phyloP scores from a whole-genome alignment of 768 basidiomycete species.

The Tricholoma terreum region DNA sequence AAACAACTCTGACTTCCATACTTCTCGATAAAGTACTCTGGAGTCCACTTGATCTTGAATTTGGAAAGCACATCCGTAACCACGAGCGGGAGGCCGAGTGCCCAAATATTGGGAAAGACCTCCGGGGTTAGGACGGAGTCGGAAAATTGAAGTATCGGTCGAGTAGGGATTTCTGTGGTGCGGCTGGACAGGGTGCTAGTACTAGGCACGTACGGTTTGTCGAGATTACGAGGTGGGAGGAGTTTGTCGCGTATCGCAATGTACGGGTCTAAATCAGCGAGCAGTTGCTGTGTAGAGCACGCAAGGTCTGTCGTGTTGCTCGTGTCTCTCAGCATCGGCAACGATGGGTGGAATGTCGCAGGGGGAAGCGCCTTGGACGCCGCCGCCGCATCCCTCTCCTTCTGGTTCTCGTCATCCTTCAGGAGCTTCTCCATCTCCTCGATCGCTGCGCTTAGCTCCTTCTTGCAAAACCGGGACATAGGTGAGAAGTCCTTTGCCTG shows the following conservation, averaged over 20 bases:
- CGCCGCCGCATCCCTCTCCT: background rate
- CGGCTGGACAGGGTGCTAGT: slow-evolving; percentile 17
- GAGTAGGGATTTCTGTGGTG: slow-evolving; percentile 38
- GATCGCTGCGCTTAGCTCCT: slow-evolving; percentile 65
- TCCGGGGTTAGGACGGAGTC: slow-evolving; percentile 52
- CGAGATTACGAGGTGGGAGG: slow-evolving; percentile 1
- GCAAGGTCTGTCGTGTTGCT: background rate
- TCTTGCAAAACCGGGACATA: slow-evolving; percentile 69
- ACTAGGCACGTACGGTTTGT: slow-evolving; percentile 10
- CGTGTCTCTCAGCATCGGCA: background rate
- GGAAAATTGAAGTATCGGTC: slow-evolving; percentile 43
- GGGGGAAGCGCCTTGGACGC: background rate
- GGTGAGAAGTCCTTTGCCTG: slow-evolving; percentile 66
- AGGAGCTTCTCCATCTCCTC: slow-evolving; percentile 63
- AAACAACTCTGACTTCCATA: slow-evolving; percentile 63
- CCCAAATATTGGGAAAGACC: slow-evolving; percentile 70
- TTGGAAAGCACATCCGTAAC: slow-evolving; percentile 63
- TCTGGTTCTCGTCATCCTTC: slow-evolving; percentile 3
- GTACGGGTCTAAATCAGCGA: background rate
- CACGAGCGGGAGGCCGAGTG: slow-evolving; percentile 69
- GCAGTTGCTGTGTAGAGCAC: background rate
- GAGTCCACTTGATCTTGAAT: slow-evolving; percentile 75
- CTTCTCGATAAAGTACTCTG: slow-evolving; percentile 72
- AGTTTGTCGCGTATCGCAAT: background rate
- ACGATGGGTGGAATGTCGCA: background rate